phyloP scores from a whole-genome alignment of 768 basidiomycete genomes.

The Boletus patriciae region DNA sequence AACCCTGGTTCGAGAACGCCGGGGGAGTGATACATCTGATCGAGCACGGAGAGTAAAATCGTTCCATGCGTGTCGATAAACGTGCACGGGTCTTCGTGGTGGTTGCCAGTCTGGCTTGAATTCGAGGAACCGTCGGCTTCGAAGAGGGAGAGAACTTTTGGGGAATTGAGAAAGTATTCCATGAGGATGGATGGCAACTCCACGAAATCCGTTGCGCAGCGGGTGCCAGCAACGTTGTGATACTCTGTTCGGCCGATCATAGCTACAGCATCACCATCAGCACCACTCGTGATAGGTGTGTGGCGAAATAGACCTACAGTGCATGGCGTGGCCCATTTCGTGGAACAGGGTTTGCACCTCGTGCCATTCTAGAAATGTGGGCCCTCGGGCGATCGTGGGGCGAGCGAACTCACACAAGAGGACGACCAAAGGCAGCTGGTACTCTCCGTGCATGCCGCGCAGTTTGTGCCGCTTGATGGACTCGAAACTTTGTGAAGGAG shows the following conservation, averaged over 20 bases:
- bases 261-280: constrained; percentile 47
- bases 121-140: constrained; percentile 49
- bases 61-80: constrained; percentile 89
- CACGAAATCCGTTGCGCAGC: constrained; percentile 97
- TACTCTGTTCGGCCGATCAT: constrained; percentile 98
- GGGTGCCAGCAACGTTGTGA: constrained; percentile 96
- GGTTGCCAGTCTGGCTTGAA: constrained; percentile 53
- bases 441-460: constrained; percentile 64
- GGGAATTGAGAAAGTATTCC: constrained; percentile 94
- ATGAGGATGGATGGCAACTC: constrained; percentile 97
- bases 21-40: constrained; percentile 88
- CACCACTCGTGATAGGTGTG: background rate
- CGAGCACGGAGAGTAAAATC: constrained; percentile 84
- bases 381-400: constrained; percentile 57
- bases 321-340: constrained; percentile 99
- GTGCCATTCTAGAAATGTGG: constrained; percentile 83
- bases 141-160: constrained; percentile 79
- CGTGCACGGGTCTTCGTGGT: constrained; percentile 73
- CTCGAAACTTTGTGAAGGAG: constrained; percentile 62
- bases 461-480: constrained; percentile 57
- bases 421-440: constrained; percentile 90
- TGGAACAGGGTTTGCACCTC: constrained; percentile 95
- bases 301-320: constrained; percentile 66
- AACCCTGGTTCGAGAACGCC: constrained; percentile 54
- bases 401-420: constrained; percentile 83